Evolutionary conservation across 306 rosid species (phyloP).

Genomic region (Quercus ilex): DNA sequence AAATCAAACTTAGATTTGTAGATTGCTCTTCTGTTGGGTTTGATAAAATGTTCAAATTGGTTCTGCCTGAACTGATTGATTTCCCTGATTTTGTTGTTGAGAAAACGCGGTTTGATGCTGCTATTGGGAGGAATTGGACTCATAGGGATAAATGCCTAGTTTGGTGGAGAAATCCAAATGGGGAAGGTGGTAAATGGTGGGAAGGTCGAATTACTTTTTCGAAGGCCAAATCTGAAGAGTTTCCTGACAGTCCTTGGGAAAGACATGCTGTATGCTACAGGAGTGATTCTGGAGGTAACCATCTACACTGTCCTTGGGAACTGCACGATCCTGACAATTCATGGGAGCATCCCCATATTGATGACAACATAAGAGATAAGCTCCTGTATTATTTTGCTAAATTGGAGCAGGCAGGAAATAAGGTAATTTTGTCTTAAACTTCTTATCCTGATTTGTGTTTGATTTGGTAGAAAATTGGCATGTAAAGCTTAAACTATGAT

Average conservation of each 20-base stretch:
- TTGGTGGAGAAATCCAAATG: slow-evolving; percentile 71
- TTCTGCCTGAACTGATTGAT: slow-evolving; percentile 66
- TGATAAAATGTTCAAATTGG: slow-evolving; percentile 46
- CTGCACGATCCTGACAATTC: slow-evolving; percentile 47
- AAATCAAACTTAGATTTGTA: slow-evolving; percentile 54
- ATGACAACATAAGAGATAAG: slow-evolving; percentile 58
- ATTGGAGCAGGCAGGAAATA: slow-evolving; percentile 34
- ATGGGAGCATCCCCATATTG: slow-evolving; percentile 59
- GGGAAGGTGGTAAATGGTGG: slow-evolving; percentile 73
- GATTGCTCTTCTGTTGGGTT: slow-evolving; percentile 50
- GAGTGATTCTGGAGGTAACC: slow-evolving; percentile 40
- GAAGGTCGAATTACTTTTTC: slow-evolving; percentile 45
- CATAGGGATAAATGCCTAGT: slow-evolving; percentile 65
- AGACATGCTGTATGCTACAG: slow-evolving; percentile 51
- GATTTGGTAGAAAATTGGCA: background rate
- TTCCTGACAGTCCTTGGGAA: slow-evolving; percentile 91
- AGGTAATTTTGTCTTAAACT: slow-evolving; percentile 5
- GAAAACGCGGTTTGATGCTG: slow-evolving; percentile 69
- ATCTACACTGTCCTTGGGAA: slow-evolving; percentile 86
- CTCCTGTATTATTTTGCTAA: slow-evolving; percentile 51
- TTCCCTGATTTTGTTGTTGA: slow-evolving; percentile 81
- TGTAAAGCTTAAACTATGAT: slow-evolving; percentile 3
- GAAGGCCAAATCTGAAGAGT: slow-evolving; percentile 53
- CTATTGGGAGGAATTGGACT: slow-evolving; percentile 68
- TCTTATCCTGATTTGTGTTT: background rate